These are phyloP conservation scores for Fusarium chlamydosporum DNA, from an alignment of 2,329 filamentous ascomycete genomes.

Conservation along the genomic window DNA sequence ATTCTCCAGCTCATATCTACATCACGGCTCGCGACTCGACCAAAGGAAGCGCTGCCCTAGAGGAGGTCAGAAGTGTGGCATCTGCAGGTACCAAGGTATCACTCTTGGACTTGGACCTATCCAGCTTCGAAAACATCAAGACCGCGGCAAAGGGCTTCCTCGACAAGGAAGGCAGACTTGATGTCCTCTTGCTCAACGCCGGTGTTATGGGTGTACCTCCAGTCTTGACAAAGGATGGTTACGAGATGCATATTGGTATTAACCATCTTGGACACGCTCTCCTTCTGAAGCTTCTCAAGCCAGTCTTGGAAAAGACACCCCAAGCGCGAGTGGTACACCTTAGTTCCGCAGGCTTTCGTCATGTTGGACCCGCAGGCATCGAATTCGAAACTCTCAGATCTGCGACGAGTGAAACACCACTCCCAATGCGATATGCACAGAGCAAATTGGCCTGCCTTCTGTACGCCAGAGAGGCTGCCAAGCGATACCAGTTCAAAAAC, in stretches of 20 bases:
- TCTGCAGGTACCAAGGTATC: rapidly evolving
- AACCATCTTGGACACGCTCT: constrained; percentile 21
- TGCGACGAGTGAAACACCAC: rapidly evolving
- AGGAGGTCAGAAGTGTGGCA: rapidly evolving
- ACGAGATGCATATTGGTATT: constrained; percentile 25
- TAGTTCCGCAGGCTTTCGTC: constrained; percentile 3
- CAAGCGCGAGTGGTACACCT: background rate
- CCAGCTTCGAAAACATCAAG: constrained; percentile 12
- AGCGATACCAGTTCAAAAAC: constrained; percentile 6
- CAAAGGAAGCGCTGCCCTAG: rapidly evolving
- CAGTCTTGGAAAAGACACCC: rapidly evolving
- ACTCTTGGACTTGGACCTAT: background rate
- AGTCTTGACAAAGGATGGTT: background rate
- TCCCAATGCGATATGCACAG: constrained; percentile 1
- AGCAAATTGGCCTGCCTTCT: constrained; percentile 11
- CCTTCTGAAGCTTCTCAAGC: background rate
- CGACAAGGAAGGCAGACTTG: background rate
- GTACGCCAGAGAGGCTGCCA: background rate
- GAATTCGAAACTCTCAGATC: constrained; percentile 10
- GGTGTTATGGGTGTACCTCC: constrained; percentile 16
- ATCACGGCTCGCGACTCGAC: background rate
- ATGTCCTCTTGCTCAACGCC: constrained; percentile 13
- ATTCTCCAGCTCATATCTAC: constrained; percentile 9
- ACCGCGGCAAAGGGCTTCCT: background rate
- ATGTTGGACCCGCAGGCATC: background rate